Evolutionary conservation across 768 basidiomycete genomes (phyloP).

Genomic region (Cubamyces lactineus): DNA sequence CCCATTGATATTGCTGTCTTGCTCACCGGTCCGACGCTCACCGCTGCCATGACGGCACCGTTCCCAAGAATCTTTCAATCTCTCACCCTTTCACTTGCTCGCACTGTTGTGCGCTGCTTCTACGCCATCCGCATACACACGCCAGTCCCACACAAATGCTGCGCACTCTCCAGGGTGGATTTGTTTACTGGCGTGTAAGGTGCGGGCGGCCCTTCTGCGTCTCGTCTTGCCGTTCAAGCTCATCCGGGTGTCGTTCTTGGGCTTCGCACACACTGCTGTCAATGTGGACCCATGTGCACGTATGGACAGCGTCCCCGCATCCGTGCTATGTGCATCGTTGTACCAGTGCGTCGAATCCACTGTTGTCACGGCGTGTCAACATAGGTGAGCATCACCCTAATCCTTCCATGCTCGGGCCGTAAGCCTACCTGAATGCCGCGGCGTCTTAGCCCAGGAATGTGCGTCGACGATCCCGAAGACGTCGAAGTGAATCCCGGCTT

Average conservation of each 20-base stretch:
- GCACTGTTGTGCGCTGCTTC: neutral
- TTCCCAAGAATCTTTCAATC: too few relatives aligned
- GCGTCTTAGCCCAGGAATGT: too few relatives aligned
- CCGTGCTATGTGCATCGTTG: too few relatives aligned
- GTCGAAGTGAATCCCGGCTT: neutral
- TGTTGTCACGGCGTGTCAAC: too few relatives aligned
- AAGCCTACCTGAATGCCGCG: too few relatives aligned
- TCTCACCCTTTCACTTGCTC: neutral
- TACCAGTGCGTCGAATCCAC: too few relatives aligned
- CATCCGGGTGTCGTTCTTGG: too few relatives aligned
- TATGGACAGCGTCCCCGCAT: neutral
- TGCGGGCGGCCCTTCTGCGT: slow-evolving; percentile 1
- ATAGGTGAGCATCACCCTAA: too few relatives aligned
- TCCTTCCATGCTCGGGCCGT: too few relatives aligned
- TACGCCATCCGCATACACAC: neutral
- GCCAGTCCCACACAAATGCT: slow-evolving; percentile 8
- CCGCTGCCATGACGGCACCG: too few relatives aligned
- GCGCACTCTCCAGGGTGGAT: neutral
- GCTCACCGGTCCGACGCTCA: too few relatives aligned
- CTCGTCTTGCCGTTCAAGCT: too few relatives aligned
- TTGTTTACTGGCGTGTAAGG: slow-evolving; percentile 10
- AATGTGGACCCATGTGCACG: slow-evolving; percentile 18
- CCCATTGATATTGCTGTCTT: neutral
- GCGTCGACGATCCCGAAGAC: slow-evolving; percentile 14
- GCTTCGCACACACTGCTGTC: slow-evolving; percentile 3